Conservation (phyloP, 805 yeast species). For the Kluyveromyces nonfermentans region DNA sequence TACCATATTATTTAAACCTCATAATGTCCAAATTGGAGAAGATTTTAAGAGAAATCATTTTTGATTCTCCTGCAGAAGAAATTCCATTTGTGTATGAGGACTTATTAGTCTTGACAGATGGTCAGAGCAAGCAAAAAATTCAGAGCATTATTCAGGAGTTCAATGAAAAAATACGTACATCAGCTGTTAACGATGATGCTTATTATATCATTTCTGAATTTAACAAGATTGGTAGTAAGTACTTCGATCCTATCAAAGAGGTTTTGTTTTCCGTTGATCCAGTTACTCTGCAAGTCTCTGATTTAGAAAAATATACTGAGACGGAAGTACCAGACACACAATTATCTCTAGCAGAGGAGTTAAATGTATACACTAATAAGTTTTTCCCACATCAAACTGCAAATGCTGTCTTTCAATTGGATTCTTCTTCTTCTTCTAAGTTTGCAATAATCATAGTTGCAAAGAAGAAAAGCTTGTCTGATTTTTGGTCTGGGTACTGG, state of each 20-base stretch:
- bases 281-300: constrained; percentile 38
- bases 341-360: constrained; percentile 10
- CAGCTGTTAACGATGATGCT: constrained; percentile 28
- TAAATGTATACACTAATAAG: constrained; percentile 43
- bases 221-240: constrained; percentile 44
- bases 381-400: constrained; percentile 56
- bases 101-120: constrained; percentile 35
- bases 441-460: constrained; percentile 53
- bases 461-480: constrained; percentile 59
- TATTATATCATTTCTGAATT: constrained; percentile 38
- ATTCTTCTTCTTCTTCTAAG: constrained; percentile 13
- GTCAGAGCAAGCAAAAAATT: constrained; percentile 28
- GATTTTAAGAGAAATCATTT: constrained; percentile 20
- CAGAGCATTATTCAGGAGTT: constrained; percentile 32
- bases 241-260: constrained; percentile 42
- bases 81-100: constrained; percentile 30
- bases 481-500: constrained; percentile 91
- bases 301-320: constrained; percentile 36
- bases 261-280: constrained; percentile 53
- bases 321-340: constrained; percentile 14
- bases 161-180: constrained; percentile 32
- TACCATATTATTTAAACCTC: background rate
- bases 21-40: constrained; percentile 16
- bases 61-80: constrained; percentile 30
- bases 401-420: constrained; percentile 34